Evolutionary conservation across 2,329 filamentous ascomycete species (phyloP), one percentile per base, ranked within the genome.

Genomic region (Aotearoamyces nothofagi): DNA sequence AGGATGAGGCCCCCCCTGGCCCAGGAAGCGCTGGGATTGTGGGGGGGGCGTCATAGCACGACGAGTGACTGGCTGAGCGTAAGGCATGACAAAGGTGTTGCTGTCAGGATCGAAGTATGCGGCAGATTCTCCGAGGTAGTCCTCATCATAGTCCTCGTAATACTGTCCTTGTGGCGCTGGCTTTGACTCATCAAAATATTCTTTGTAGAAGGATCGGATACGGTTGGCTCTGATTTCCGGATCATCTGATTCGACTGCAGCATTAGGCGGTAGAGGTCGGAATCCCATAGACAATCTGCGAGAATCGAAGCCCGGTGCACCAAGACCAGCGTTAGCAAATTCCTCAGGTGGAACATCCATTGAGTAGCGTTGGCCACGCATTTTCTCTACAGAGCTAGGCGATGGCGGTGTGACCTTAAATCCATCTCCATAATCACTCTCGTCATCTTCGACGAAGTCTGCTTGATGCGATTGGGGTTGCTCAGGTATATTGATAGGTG

Each of bases 171-270:
- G 31, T 26, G 45, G 45, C 10, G 39, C 44, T 23, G 47, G 47
- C 49, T 73, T 80, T 34, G 63, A 71, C 23, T 94, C 87, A 40
- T 96, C 90, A 44, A 98, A 98, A 58, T 98, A 98, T 51, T 98
- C 90, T 60, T 94, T 94, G 62, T 98, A 98, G 61, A 98, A 98
- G 4, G 90, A 98, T 51, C 90, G 72, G 41, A 98, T 98, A 33
- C 90, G 76, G 60, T 94, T 96, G 39, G 90, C 90, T 45, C 90
- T 74, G 46, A 87, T 76, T 53, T 96, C 90, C 0, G 90, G 84
- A 49, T 94, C 87, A 49, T 96, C 90, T 3, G 76, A 70, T 24
- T 77, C 71, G 16, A 63, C 66, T 31, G 81, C 72, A 39, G 92
- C 80, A 46, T 86, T 76, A 19, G 84, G 82, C 4, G 90, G 90